Evolutionary conservation across 78 protist genomes (phyloP), one percentile per base, ranked within the genome.

Genomic region (Guillardia theta): DNA sequence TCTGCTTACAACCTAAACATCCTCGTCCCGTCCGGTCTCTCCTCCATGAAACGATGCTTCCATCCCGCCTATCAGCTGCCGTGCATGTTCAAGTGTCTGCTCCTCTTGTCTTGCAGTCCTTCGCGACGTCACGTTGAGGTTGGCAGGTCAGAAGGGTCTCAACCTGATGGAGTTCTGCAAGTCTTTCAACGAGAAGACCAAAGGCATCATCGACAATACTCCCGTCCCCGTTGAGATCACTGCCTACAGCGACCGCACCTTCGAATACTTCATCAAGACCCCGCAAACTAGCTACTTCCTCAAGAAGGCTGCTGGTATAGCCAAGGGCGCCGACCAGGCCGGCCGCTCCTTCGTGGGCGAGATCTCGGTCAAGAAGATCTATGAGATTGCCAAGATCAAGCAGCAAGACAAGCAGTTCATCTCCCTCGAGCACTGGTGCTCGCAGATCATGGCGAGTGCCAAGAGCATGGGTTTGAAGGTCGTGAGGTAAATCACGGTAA

Each of bases 81-180:
- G n/a, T n/a, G n/a, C n/a, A n/a, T n/a, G n/a, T n/a, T n/a, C n/a
- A n/a, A n/a, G n/a, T n/a, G n/a, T n/a, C n/a, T n/a, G n/a, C n/a
- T n/a, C n/a, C n/a, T n/a, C n/a, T n/a, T n/a, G n/a, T n/a, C n/a
- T n/a, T n/a, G n/a, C n/a, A n/a, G n/a, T n/a, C n/a, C n/a, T n/a
- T n/a, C n/a, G n/a, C n/a, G n/a, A n/a, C n/a, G n/a, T n/a, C n/a
- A n/a, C n/a, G n/a, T n/a, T n/a, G n/a, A n/a, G n/a, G n/a, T n/a
- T n/a, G n/a, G n/a, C n/a, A n/a, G n/a, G 70, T 3, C 70, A 58
- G 83, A 47, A 37, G 1, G 97, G 97, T 50, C 44, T 92, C 53
- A 94, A 94, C 77, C 88, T 95, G 39, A 87, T 92, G 95, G 88
- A 92, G 78, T 95, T 95, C 58, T 94, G 95, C 95, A 95, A 95